Conservation (phyloP, 495 filamentous ascomycete genomes). For the Lasiosphaeris hirsuta region DNA sequence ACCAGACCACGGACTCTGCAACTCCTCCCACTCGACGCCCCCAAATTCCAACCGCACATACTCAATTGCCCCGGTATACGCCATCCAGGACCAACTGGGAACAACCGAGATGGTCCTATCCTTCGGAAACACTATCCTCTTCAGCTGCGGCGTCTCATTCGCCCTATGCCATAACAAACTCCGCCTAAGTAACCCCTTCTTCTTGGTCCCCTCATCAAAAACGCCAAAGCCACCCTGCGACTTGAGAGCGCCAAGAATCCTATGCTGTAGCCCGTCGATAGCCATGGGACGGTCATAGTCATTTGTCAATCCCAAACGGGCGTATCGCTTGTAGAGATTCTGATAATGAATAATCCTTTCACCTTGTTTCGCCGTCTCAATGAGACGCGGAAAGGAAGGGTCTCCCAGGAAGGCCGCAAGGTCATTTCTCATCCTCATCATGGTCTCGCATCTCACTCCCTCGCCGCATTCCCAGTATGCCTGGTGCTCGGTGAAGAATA, state of each 20-base stretch:
- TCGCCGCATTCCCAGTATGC: slow-evolving; percentile 42
- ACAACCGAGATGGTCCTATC: neutral
- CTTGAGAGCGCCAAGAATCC: slow-evolving; percentile 19
- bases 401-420: slow-evolving; percentile 33
- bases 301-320: slow-evolving; percentile 22
- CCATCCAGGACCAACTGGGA: slow-evolving; percentile 15
- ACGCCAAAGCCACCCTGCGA: slow-evolving; percentile 22
- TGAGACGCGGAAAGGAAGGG: slow-evolving; percentile 29
- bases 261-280: slow-evolving; percentile 28
- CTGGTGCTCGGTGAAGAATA: slow-evolving; percentile 37
- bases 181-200: slow-evolving; percentile 6
- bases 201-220: slow-evolving; percentile 9
- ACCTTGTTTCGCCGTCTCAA: slow-evolving; percentile 5
- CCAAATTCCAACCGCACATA: neutral
- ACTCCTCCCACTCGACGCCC: slow-evolving; percentile 2
- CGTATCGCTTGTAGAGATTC: slow-evolving; percentile 29
- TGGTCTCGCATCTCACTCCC: slow-evolving; percentile 36
- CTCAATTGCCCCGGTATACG: slow-evolving; percentile 4
- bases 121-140: neutral
- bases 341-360: slow-evolving; percentile 24
- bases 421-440: slow-evolving; percentile 27
- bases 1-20: too few relatives aligned
- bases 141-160: neutral
- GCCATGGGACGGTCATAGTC: slow-evolving; percentile 27
- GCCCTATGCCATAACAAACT: slow-evolving; percentile 21